Base-by-base conservation (phyloP, 2,329 filamentous ascomycete genomes). In the Alternaria sp. region DNA sequence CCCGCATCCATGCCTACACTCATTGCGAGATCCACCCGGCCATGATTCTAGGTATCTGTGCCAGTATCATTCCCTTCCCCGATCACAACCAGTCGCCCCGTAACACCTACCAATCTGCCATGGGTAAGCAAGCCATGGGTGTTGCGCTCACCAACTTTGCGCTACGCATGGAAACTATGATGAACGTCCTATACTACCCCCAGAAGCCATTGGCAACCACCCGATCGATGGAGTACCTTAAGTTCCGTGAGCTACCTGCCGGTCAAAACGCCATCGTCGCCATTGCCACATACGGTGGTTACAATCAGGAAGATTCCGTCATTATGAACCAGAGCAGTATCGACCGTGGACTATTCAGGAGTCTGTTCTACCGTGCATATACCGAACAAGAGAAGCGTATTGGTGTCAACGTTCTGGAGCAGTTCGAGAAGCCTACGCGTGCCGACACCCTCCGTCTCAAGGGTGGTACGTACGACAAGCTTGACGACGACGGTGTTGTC, bases 321-420 rank as follows among this genome's bases (percentile, higher is more conserved):
- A 97, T 99, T 72, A 98, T 99, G 95, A 99, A 99, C 79, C 95
- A 99, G 82, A 97, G 93, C 81, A 97, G 93, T 79, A 98, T 99
- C 72, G 95, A 99, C 78, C 91, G 95, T 73, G 95, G 95, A 63
- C 84, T 99, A 4, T 99, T 99, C 89, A 88, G 96, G 73, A 97
- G 93, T 85, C 81, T 99, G 54, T 99, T 98, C 83, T 99, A 97
- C 86, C 89, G 96, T 68, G 93, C 94, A 10, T 99, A 99, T 80
- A 96, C 93, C 31, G 95, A 99, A 74, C 92, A 93, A 66, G 95
- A 99, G 81, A 98, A 98, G 84, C 90, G 92, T 66, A 90, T 99
- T 29, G 95, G 95, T 63, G 90, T 98, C 81, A 92, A 93, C 66
- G 89, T 96, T 37, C 88, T 97, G 5, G 96, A 99, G 78, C 85